A percentile compares a stretch with the other conserved stretches of the same genome.
These are phyloP conservation scores for Themeda triandra DNA, from an alignment of 176 grass and related monocot species.

Conservation along the genomic window DNA sequence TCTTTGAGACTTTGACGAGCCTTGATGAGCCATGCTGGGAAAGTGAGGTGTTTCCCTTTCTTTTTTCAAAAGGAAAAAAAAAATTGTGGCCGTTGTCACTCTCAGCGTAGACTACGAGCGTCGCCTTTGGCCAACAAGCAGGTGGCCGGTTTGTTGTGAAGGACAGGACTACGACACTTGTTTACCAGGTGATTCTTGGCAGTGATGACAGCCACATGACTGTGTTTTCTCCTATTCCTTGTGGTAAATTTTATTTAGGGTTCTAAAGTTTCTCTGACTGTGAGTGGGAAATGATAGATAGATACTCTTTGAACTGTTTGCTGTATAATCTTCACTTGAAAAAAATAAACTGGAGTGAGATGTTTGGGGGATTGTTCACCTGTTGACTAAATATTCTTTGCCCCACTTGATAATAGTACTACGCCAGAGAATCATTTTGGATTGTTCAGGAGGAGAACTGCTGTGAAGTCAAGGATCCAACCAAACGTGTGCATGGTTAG, in stretches of 20 bases:
- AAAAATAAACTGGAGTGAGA: background rate
- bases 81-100: background rate
- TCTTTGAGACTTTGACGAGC: background rate
- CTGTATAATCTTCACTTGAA: no score
- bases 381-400: background rate
- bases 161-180: no score
- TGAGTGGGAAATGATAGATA: no score
- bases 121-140: constrained; percentile 20
- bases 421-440: background rate
- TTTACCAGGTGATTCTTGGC: no score
- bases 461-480: background rate
- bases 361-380: background rate
- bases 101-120: constrained; percentile 28
- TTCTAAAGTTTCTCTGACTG: no score
- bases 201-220: no score
- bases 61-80: background rate
- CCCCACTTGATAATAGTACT: background rate
- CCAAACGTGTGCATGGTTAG: background rate
- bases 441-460: background rate
- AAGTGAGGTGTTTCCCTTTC: background rate
- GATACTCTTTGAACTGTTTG: no score
- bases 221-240: no score
- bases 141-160: background rate
- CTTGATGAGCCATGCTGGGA: background rate
- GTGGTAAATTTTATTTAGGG: no score